Percentiles rank a stretch among this genome's conserved stretches.
phyloP scores from a whole-genome alignment of 345 rosid genomes.

The Syzygium oleosum region DNA sequence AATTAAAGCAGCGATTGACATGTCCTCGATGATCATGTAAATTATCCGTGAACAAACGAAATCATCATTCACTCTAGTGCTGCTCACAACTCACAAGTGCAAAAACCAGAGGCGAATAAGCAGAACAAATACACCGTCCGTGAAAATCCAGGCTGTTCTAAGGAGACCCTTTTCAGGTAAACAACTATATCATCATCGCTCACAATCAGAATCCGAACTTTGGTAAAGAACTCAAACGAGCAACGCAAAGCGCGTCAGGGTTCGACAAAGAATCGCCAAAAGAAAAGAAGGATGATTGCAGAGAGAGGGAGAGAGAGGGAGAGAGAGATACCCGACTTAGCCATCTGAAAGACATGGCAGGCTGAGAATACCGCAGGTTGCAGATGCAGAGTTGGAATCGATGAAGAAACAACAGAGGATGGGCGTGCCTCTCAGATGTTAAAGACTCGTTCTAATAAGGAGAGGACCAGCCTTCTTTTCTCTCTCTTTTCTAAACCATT shows the following conservation, averaged over 20 bases:
- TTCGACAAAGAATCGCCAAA: neutral
- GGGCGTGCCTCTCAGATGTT: neutral
- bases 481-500: neutral
- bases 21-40: neutral
- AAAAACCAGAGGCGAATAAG: neutral
- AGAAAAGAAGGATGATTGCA: neutral
- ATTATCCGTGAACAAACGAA: neutral
- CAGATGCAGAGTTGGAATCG: neutral
- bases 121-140: neutral
- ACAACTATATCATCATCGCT: neutral
- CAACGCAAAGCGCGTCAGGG: neutral
- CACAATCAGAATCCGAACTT: neutral
- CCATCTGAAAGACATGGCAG: constrained; percentile 50
- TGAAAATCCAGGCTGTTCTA: neutral
- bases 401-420: neutral
- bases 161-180: neutral
- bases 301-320: neutral
- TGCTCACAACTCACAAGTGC: neutral
- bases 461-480: neutral
- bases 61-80: neutral
- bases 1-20: neutral
- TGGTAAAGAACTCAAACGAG: neutral
- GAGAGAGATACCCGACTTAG: constrained; percentile 28
- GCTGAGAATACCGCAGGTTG: neutral
- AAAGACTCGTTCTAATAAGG: neutral